Base-by-base conservation (phyloP, 176 grass and related monocot genomes). In the Ensete ventricosum region DNA sequence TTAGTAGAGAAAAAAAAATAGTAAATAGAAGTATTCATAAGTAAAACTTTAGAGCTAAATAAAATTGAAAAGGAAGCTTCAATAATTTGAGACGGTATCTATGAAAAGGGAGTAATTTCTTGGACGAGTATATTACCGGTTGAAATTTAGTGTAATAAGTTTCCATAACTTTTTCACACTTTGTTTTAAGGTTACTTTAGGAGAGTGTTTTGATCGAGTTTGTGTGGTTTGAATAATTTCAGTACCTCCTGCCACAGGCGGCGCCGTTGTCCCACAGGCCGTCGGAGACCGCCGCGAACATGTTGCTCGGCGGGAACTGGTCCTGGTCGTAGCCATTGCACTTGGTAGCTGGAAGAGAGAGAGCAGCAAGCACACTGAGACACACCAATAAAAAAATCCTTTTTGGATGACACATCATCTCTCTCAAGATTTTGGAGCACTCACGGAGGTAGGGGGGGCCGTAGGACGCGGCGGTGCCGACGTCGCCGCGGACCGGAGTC, bases 401-500 rank as follows among this genome's bases (percentile, higher is more conserved):
- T 57, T n/a, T 8, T 8, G 58, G 21, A 62, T 62, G n/a, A n/a
- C 8, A 17, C 13, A 62, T 62, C 16, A 62, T 62, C n/a, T 21
- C n/a, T 62, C 16, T 22, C 19, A n/a, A 19, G 6, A 62, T 17
- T 17, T 62, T n/a, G 11, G 11, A 13, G 54, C 50, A 77, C 74
- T 77, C 52, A 83, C 81, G 81, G 20, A 24, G 73, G 52, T 83
- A 83, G 64, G 81, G 81, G 23, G 81, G 81, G 21, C 81, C 76
- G 63, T 83, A 83, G 22, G 75, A 83, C 10, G 22, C 43, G 62
- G 81, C 81, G 9, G 75, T 83, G 9, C 54, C 81, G 60, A 83
- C 29, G 21, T 78, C 67, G 57, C 50, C 81, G 25, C 24, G 11
- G 69, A 83, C 81, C 50, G 69, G 64, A 14, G 11, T 52, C 43